Conservation (phyloP, 148 eudicot species). For the Cornus suecica region DNA sequence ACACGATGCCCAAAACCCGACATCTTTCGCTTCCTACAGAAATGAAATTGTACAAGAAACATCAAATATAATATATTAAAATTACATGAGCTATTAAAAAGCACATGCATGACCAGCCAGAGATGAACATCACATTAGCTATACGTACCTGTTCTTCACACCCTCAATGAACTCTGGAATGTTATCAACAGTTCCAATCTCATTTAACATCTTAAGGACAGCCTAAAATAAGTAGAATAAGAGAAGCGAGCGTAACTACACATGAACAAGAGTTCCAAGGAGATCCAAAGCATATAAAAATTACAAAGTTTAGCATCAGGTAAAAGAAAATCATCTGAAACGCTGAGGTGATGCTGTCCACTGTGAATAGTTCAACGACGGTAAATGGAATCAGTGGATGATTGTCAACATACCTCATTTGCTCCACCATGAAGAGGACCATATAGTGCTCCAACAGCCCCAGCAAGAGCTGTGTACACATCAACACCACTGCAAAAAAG, state of each 20-base stretch:
- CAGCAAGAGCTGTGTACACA: conserved; percentile 98
- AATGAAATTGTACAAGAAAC: conserved; percentile 13
- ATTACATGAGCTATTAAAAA: neutral
- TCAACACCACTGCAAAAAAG: conserved; percentile 83
- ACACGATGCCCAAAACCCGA: conserved; percentile 99
- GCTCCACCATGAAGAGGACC: conserved; percentile 99
- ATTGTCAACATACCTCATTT: conserved; percentile 67
- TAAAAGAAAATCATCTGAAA: neutral
- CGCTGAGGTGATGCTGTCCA: neutral
- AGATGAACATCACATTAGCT: neutral
- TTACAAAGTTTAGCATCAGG: neutral
- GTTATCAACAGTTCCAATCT: conserved; percentile 89
- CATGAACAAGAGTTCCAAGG: neutral
- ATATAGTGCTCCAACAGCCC: conserved; percentile 97
- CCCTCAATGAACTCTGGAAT: conserved; percentile 98
- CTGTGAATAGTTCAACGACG: neutral
- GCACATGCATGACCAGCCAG: neutral
- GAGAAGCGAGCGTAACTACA: neutral
- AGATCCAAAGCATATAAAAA: neutral
- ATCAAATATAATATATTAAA: neutral
- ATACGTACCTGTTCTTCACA: conserved; percentile 77
- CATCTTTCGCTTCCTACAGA: conserved; percentile 90
- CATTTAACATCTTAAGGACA: conserved; percentile 91
- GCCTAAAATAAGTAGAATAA: conserved; percentile 41
- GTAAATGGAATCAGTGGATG: neutral